Evolutionary conservation across 257 asterid species (phyloP).

Genomic region (Rubia yunnanensis): DNA sequence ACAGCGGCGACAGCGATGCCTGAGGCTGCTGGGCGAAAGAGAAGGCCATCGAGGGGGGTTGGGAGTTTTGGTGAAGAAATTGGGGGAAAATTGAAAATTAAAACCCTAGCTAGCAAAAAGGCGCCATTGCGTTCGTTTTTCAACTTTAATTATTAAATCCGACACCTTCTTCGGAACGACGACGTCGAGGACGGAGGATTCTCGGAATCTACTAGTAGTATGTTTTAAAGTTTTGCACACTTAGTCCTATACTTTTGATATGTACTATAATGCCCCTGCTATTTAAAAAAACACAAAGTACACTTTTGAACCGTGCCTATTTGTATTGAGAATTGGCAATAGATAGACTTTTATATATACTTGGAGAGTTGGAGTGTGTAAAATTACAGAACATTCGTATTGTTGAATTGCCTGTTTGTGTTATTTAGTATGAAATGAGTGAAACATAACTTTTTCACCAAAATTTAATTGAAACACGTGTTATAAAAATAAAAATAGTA

Average conservation of each 20-base stretch:
- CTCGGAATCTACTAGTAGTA: too few relatives aligned
- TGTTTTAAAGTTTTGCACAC: neutral
- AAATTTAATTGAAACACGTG: too few relatives aligned
- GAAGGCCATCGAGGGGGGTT: slow-evolving; percentile 39
- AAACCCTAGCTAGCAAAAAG: slow-evolving; percentile 44
- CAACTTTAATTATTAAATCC: neutral
- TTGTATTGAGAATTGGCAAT: neutral
- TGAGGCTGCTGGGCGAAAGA: slow-evolving; percentile 50
- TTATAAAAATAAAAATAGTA: too few relatives aligned
- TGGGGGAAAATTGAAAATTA: slow-evolving; percentile 8
- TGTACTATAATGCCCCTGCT: neutral
- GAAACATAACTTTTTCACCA: too few relatives aligned
- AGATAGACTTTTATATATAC: too few relatives aligned
- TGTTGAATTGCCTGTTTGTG: too few relatives aligned
- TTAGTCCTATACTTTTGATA: neutral
- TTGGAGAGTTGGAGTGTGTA: too few relatives aligned
- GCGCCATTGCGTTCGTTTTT: slow-evolving; percentile 31
- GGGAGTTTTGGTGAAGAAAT: slow-evolving; percentile 10
- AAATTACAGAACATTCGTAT: too few relatives aligned
- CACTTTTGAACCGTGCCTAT: neutral
- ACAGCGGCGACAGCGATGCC: slow-evolving; percentile 8
- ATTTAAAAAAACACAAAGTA: neutral
- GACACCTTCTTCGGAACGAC: neutral
- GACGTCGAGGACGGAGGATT: too few relatives aligned
- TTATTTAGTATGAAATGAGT: too few relatives aligned